Conservation (phyloP, 179 eudicot species). For the Camellia oleifera region DNA sequence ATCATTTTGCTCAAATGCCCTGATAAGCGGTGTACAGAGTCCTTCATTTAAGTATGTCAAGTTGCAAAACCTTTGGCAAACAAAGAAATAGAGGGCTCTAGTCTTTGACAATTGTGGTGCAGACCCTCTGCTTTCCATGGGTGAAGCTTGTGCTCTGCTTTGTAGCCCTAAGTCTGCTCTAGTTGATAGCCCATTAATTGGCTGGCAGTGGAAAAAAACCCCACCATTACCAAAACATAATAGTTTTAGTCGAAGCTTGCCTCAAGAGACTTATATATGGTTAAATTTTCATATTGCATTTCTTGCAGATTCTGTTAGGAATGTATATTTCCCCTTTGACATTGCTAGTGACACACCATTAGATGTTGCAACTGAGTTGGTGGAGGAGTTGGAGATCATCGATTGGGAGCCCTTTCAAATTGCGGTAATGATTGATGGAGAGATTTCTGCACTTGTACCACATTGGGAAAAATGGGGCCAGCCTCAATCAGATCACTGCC, state of each 20-base stretch:
- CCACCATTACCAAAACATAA: not conserved
- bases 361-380: conserved; percentile 40
- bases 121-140: not conserved
- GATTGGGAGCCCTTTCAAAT: conserved; percentile 33
- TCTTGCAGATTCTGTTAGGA: conserved; percentile 29
- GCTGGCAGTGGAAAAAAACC: not conserved
- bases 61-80: not conserved
- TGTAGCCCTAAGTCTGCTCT: not conserved
- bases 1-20: not conserved
- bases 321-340: conserved; percentile 40
- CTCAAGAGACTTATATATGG: not conserved
- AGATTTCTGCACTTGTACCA: conserved; percentile 29
- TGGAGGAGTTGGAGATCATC: conserved; percentile 36
- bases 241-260: not conserved
- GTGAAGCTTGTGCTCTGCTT: not conserved
- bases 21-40: not conserved
- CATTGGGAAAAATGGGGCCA: conserved; percentile 24
- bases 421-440: conserved; percentile 37
- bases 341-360: conserved; percentile 32
- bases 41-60: not conserved
- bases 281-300: not conserved
- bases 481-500: conserved; percentile 17
- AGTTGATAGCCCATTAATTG: not conserved
- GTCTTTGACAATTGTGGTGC: not conserved
- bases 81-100: not conserved